Percentiles rank a stretch among this genome's conserved stretches.
phyloP scores from a whole-genome alignment of 2,329 filamentous ascomycete genomes.

The Aspergillaceae sp. region DNA sequence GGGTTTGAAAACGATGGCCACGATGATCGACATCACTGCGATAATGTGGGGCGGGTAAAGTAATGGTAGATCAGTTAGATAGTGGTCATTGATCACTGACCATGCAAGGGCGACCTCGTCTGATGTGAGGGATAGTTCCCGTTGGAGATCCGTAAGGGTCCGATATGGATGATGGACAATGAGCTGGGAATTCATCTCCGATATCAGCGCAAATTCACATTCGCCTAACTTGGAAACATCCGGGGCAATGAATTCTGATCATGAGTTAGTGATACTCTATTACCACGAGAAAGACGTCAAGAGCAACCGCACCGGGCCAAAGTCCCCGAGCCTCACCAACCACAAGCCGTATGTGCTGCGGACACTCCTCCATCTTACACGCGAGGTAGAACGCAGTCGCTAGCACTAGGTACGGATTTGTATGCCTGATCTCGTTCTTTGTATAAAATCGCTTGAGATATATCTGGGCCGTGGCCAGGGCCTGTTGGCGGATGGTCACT shows the following conservation, averaged over 20 bases:
- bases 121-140: constrained; percentile 60
- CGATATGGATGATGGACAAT: constrained; percentile 89
- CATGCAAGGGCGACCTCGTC: constrained; percentile 73
- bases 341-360: constrained; percentile 89
- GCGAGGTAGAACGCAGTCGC: constrained; percentile 92
- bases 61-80: constrained; percentile 82
- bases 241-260: constrained; percentile 56
- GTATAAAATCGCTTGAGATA: constrained; percentile 93
- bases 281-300: neutral
- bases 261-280: constrained; percentile 9
- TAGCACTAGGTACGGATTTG: constrained; percentile 86
- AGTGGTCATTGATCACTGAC: constrained; percentile 84
- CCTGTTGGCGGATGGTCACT: constrained; percentile 78
- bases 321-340: constrained; percentile 76
- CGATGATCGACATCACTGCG: constrained; percentile 75
- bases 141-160: constrained; percentile 62
- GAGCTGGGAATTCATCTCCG: constrained; percentile 80
- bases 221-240: constrained; percentile 82
- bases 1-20: constrained; percentile 74
- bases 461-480: constrained; percentile 84
- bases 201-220: constrained; percentile 88
- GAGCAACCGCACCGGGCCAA: constrained; percentile 56
- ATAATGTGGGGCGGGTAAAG: constrained; percentile 79
- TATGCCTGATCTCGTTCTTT: constrained; percentile 80
- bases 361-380: constrained; percentile 96